Evolutionary conservation across 768 basidiomycete genomes (phyloP).

Genomic region (Lyophyllum atratum): DNA sequence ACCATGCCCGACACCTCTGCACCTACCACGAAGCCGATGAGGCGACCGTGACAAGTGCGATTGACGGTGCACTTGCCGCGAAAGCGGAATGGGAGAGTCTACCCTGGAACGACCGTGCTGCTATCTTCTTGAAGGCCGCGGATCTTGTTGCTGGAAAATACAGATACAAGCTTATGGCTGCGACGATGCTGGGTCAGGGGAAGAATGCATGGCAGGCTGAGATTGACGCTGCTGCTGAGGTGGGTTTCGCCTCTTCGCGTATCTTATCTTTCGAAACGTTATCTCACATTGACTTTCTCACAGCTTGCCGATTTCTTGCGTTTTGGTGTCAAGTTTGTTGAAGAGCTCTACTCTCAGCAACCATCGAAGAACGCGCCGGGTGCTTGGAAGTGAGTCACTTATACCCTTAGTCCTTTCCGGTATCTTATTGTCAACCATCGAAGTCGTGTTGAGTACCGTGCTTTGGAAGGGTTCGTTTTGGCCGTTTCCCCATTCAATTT

Average conservation of each 20-base stretch:
- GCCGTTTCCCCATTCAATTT: constrained; percentile 99
- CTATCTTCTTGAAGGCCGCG: constrained; percentile 97
- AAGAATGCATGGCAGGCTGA: constrained; percentile 99
- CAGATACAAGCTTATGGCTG: constrained; percentile 91
- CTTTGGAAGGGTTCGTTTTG: constrained; percentile 97
- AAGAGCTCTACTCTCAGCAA: constrained; percentile 91
- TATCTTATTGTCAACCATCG: constrained; percentile 1
- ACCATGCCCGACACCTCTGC: constrained; percentile 81
- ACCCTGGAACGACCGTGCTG: constrained; percentile 96
- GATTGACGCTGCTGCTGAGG: constrained; percentile 99
- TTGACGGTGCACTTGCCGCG: constrained; percentile 84
- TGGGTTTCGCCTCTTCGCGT: constrained; percentile 38
- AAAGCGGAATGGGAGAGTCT: constrained; percentile 90
- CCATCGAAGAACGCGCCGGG: constrained; percentile 85
- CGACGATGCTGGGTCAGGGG: constrained; percentile 97
- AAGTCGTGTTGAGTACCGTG: constrained; percentile 94
- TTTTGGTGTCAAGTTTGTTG: constrained; percentile 95
- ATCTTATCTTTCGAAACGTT: not conserved
- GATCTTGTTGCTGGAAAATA: constrained; percentile 96
- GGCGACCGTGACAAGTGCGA: constrained; percentile 73
- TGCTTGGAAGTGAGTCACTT: constrained; percentile 84
- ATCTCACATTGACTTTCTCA: constrained; percentile 11
- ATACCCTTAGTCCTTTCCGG: not conserved
- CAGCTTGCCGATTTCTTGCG: constrained; percentile 92
- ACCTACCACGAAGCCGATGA: constrained; percentile 88